phyloP scores from a whole-genome alignment of 371 early-diverging fungal genomes.

The Vittaforma corneae region DNA sequence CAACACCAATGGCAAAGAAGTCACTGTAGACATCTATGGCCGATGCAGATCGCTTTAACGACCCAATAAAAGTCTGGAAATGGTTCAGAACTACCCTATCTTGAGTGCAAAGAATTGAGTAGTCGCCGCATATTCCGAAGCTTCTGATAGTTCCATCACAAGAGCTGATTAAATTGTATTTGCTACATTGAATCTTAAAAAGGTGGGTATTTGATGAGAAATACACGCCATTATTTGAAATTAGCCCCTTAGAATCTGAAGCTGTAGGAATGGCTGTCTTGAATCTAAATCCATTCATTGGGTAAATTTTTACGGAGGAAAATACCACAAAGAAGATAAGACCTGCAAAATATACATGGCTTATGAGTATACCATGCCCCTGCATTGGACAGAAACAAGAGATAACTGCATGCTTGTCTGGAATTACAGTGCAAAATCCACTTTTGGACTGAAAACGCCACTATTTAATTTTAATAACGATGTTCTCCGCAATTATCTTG shows the following conservation, averaged over 20 bases:
- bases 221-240: constrained; percentile 17
- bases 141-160: constrained; percentile 7
- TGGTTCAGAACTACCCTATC: constrained; percentile 26
- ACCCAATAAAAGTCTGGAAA: background rate
- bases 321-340: no score
- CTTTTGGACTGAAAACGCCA: no score
- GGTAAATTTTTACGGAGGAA: no score
- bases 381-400: no score
- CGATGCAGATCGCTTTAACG: background rate
- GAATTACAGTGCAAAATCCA: no score
- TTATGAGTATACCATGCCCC: no score
- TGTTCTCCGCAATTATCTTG: constrained; percentile 2
- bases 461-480: no score
- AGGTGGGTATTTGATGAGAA: constrained; percentile 36
- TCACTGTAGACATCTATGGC: constrained; percentile 12
- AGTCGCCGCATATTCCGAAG: constrained; percentile 1
- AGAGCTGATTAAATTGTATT: constrained; percentile 1
- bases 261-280: constrained; percentile 36
- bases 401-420: no score
- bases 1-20: constrained; percentile 15
- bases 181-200: constrained; percentile 1
- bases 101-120: constrained; percentile 21
- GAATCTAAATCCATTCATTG: constrained; percentile 22
- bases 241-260: constrained; percentile 26
- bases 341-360: no score